Base-by-base conservation (phyloP, 2,329 filamentous ascomycete genomes). In the Calonectria multiphialidica region DNA sequence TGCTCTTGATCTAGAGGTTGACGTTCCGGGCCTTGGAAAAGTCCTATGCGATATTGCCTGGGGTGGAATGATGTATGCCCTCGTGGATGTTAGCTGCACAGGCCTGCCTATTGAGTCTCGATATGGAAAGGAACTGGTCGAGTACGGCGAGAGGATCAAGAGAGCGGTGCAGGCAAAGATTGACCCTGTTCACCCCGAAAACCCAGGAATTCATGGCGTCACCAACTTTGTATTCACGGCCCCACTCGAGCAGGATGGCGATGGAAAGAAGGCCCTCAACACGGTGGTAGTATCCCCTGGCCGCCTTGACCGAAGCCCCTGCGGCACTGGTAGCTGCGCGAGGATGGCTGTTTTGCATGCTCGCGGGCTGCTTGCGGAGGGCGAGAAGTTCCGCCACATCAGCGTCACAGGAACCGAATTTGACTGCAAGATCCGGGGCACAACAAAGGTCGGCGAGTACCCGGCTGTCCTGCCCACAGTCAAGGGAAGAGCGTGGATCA, bases 341-440 rank as follows among this genome's bases (percentile, higher is more conserved):
- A 79, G 86, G 15, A 78, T 88, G 72, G 86, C 86, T 0, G 80
- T 87, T 1, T 68, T 88, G 25, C 83, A 87, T 75, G 84, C 84
- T 1, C 80, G 82, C 21, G 85, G 85, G 1, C 73, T 83, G 50
- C 73, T 88, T 4, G 70, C 79, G 1, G 81, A 82, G 1, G 83
- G 80, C 0, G 82, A 87, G 62, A 75, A 66, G 0, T 84, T 87
- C 66, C 77, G 74, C 4, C 83, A 87, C 73, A 78, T 76, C 9
- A 86, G 86, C 67, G 83, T 87, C 44, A 85, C 85, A 33, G 85
- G 82, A 1, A 86, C 85, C 0, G 82, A 86, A 70, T 87, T 88
- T 59, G 72, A 80, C 2, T 79, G 83, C 44, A 80, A 80, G 9
- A 85, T 88, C 65, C 44, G 81, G 15, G 81, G 82, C 0, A 83